phyloP scores from a whole-genome alignment of 2,329 filamentous ascomycete genomes.

The Taxawa tesnikishii region DNA sequence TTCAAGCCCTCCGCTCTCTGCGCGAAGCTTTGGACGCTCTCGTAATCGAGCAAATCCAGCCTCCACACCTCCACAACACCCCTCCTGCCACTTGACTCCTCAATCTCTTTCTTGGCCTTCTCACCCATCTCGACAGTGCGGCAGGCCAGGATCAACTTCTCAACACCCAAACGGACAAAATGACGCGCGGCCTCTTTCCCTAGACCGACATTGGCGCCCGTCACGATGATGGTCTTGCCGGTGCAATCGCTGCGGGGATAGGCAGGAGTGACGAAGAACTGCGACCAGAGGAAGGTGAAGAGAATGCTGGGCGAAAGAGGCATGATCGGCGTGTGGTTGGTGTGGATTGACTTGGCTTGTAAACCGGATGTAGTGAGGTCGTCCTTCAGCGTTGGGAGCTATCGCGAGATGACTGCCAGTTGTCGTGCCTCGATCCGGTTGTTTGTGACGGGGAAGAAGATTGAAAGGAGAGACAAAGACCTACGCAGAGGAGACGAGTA shows the following conservation, averaged over 20 bases:
- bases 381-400: too few species aligned
- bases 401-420: too few species aligned
- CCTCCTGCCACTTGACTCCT: conserved; percentile 17
- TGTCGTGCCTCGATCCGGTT: too few species aligned
- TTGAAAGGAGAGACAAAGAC: too few species aligned
- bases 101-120: conserved; percentile 28
- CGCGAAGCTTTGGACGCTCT: conserved; percentile 24
- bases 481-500: too few species aligned
- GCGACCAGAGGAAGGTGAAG: conserved; percentile 24
- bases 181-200: conserved; percentile 34
- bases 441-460: too few species aligned
- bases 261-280: conserved; percentile 26
- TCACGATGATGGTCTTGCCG: conserved; percentile 33
- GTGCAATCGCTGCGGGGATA: conserved; percentile 18
- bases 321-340: too few species aligned
- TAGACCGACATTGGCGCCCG: conserved; percentile 35
- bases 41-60: conserved; percentile 29
- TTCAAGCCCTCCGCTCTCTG: conserved; percentile 14
- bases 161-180: conserved; percentile 26
- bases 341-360: too few species aligned
- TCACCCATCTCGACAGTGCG: conserved; percentile 32
- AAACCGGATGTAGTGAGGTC: too few species aligned
- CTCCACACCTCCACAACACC: conserved; percentile 32
- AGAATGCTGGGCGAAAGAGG: conserved; percentile 3
- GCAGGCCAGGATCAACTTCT: conserved; percentile 33